Evolutionary conservation across 2,329 filamentous ascomycete genomes (phyloP).

Genomic region (Cladorrhinum sp.): DNA sequence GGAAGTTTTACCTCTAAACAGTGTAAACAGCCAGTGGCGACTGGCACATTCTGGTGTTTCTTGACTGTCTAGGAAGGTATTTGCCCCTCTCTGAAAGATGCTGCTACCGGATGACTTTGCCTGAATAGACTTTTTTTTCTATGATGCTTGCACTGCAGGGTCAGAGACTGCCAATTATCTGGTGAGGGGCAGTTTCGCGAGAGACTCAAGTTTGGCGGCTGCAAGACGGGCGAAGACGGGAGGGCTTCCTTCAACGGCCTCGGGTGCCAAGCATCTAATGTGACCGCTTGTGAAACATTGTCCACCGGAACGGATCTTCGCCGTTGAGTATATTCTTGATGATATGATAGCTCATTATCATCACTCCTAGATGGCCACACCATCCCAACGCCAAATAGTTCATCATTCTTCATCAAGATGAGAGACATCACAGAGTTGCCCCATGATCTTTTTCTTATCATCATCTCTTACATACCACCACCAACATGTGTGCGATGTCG

Average conservation of each 20-base stretch:
- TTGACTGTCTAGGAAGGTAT: neutral
- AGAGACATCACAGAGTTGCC: constrained; percentile 47
- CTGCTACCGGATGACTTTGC: too few relatives aligned
- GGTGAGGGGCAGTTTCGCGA: too few relatives aligned
- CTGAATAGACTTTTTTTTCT: too few relatives aligned
- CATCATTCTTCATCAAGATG: constrained; percentile 20
- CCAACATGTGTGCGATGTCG: constrained; percentile 51
- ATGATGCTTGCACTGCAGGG: too few relatives aligned
- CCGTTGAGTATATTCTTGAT: too few relatives aligned
- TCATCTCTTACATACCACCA: constrained; percentile 48
- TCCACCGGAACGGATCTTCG: neutral
- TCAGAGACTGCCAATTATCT: too few relatives aligned
- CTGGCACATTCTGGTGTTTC: neutral
- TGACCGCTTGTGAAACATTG: constrained; percentile 5
- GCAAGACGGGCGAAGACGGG: neutral
- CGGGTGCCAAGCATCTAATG: constrained; percentile 6
- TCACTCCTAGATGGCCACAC: too few relatives aligned
- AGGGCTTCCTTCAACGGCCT: neutral
- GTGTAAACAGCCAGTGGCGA: neutral
- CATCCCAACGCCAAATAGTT: too few relatives aligned
- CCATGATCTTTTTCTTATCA: constrained; percentile 56
- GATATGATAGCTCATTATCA: neutral
- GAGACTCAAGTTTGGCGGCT: too few relatives aligned
- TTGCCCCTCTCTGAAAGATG: too few relatives aligned
- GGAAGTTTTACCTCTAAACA: neutral